Conservation (phyloP, 2,329 filamentous ascomycete genomes). For the Colletotrichum spinosum region DNA sequence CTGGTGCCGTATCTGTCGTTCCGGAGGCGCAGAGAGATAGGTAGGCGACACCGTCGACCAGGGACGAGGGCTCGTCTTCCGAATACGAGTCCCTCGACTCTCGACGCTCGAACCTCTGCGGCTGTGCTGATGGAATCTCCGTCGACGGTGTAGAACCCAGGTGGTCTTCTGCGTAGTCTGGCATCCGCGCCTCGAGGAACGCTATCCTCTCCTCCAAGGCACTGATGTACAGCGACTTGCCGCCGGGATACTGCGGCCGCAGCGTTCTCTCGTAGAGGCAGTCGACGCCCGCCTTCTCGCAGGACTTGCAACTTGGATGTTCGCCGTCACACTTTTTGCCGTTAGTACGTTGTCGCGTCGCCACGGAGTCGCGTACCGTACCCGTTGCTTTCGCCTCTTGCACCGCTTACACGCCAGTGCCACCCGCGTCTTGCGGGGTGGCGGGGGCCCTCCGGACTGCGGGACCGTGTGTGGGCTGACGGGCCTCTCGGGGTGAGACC, state of each 20-base stretch:
- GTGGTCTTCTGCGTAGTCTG: constrained; percentile 43
- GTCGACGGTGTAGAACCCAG: constrained; percentile 18
- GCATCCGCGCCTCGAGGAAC: constrained; percentile 43
- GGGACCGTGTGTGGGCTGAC: constrained; percentile 27
- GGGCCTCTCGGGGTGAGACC: constrained; percentile 22
- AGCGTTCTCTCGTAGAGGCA: constrained; percentile 43
- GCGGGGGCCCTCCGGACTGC: constrained; percentile 7
- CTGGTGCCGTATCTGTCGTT: constrained; percentile 40
- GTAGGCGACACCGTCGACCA: constrained; percentile 43
- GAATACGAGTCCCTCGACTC: constrained; percentile 33
- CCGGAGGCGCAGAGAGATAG: constrained; percentile 42
- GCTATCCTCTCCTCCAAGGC: constrained; percentile 45
- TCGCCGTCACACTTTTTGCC: constrained; percentile 40
- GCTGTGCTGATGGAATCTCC: not conserved
- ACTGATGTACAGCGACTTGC: constrained; percentile 44
- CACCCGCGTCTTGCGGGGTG: constrained; percentile 39
- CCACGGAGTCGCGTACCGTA: not conserved
- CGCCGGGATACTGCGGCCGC: constrained; percentile 43
- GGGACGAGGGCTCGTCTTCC: constrained; percentile 39
- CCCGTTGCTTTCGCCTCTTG: constrained; percentile 43
- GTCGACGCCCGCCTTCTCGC: constrained; percentile 37
- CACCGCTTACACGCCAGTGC: constrained; percentile 43
- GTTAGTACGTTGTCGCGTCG: not conserved
- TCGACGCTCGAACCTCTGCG: not conserved
- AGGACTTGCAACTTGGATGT: constrained; percentile 42